Evolutionary conservation across 148 eudicot species (phyloP), one percentile per base, ranked within the genome.

Genomic region (Linanthus parryae): DNA sequence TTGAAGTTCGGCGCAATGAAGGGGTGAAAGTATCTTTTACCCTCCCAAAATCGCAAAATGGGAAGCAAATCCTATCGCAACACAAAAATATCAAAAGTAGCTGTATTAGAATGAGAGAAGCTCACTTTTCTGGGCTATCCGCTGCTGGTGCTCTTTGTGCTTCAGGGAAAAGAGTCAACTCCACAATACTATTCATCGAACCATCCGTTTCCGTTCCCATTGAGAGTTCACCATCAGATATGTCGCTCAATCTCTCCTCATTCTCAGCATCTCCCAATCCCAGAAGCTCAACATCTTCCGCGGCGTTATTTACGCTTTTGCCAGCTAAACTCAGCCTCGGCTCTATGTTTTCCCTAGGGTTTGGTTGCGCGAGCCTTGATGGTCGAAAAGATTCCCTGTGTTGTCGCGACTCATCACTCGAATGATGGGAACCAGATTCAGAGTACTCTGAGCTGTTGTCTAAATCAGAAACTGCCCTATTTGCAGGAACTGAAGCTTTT

Each of bases 121-220:
- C 81, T 68, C 64, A 83, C 92, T 73, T 81, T 34, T 79, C 84
- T 18, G 43, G 21, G 58, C 41, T 63, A 42, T 78, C 85, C 13
- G 69, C 42, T 14, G 75, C 36, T 15, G 61, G 70, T n/a, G n/a
- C n/a, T 58, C 77, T 77, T 31, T 58, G 45, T 8, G 61, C 63
- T 67, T 92, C 96, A 6, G 98, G 96, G 56, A 92, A 92, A 65
- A 92, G 95, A 31, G 96, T 92, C 38, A 76, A 75, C 67, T 84
- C 98, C 23, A 84, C 94, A 33, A 81, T 80, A 64, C 90, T 92
- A 47, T 72, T 70, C 11, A 83, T 66, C 17, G 98, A 87, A 30
- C 92, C 97, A 70, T 92, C 96, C 13, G 98, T 84, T 70, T 92
- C 98, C 16, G 98, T 92, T 46, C 90, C 96, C 95, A 92, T 81